Evolutionary conservation across 768 basidiomycete genomes (phyloP), one percentile per base, ranked within the genome.

Genomic region (Lentinula lateritia): DNA sequence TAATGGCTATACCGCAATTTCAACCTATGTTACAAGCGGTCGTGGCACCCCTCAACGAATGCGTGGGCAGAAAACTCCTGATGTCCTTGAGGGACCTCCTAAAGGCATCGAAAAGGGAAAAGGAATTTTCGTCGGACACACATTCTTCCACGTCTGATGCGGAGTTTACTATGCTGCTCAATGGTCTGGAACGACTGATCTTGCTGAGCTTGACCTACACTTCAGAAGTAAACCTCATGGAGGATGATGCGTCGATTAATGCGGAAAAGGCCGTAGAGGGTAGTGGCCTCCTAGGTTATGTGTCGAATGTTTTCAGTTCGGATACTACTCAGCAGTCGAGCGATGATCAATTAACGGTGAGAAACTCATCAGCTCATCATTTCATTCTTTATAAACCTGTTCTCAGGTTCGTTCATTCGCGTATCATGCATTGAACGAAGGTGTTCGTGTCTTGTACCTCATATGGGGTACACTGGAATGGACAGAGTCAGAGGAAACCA

Each of bases 1-100:
- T 96, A 58, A 92, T 92, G 87, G 92, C 93, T 0, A 76, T 95
- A 16, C 88, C 93, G 4, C 92, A 93, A 66, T 92, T 94, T 69
- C 89, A 90, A 61, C 86, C 87, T 18, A 77, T 83, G 2, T 75
- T 92, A 1, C 84, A 88, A 56, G 76, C 81, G 9, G 80, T 88
- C 39, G 78, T 96, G 23, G 75, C 83, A 2, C 88, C 93, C 2
- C 78, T 98, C 34, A 87, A 83, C 63, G 93, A 93, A 62, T 90
- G 91, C 66, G 70, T 96, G 62, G 89, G 90, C 68, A 78, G 81
- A 43, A 92, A 93, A 64, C 72, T 95, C 28, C 78, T 80, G 15
- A 68, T 70, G 6, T 77, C 83, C 16, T 70, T 95, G 18, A 73
- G 72, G 2, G 88, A 92, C 61, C 74, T 86, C 4, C 69, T 83